Conservation (phyloP, 768 basidiomycete genomes). For the Coprinopsis strossmayeri region DNA sequence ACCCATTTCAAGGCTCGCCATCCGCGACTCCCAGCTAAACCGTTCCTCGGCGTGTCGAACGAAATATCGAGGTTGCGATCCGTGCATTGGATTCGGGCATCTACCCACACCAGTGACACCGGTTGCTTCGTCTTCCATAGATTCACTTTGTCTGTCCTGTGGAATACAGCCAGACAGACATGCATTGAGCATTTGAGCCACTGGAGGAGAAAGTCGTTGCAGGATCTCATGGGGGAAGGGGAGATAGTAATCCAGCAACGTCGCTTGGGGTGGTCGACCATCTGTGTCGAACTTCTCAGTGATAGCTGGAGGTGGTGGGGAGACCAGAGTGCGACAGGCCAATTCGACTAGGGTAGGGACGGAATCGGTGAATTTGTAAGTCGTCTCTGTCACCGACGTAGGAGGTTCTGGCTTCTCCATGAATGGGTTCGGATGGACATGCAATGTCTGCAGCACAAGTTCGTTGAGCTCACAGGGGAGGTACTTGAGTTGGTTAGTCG, state of each 20-base stretch:
- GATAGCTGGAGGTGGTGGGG: slow-evolving; percentile 16
- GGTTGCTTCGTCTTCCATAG: slow-evolving; percentile 14
- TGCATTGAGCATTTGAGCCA: slow-evolving; percentile 26
- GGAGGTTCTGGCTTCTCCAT: slow-evolving; percentile 19
- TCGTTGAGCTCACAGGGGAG: slow-evolving; percentile 61
- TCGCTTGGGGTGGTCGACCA: slow-evolving; percentile 13
- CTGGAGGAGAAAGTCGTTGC: slow-evolving; percentile 20
- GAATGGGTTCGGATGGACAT: slow-evolving; percentile 58
- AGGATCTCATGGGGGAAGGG: slow-evolving; percentile 23
- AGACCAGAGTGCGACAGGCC: slow-evolving; percentile 26
- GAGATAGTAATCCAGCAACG: slow-evolving; percentile 29
- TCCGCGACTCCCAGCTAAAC: slow-evolving; percentile 53
- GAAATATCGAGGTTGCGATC: slow-evolving; percentile 32
- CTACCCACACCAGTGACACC: slow-evolving; percentile 31
- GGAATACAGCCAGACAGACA: slow-evolving; percentile 33
- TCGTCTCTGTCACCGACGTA: slow-evolving; percentile 21
- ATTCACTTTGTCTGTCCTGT: slow-evolving; percentile 17
- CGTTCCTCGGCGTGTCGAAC: slow-evolving; percentile 54
- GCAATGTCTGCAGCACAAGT: slow-evolving; percentile 30
- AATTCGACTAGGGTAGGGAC: slow-evolving; percentile 29
- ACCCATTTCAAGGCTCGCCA: slow-evolving; percentile 48
- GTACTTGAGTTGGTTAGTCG: slow-evolving; percentile 50
- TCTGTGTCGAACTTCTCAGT: slow-evolving; percentile 4
- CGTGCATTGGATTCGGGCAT: slow-evolving; percentile 44
- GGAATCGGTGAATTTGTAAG: slow-evolving; percentile 10